Percentiles rank a stretch among this genome's conserved stretches.
These are phyloP conservation scores for Vinca minor DNA, from an alignment of 257 asterid genomes.

Conservation along the genomic window DNA sequence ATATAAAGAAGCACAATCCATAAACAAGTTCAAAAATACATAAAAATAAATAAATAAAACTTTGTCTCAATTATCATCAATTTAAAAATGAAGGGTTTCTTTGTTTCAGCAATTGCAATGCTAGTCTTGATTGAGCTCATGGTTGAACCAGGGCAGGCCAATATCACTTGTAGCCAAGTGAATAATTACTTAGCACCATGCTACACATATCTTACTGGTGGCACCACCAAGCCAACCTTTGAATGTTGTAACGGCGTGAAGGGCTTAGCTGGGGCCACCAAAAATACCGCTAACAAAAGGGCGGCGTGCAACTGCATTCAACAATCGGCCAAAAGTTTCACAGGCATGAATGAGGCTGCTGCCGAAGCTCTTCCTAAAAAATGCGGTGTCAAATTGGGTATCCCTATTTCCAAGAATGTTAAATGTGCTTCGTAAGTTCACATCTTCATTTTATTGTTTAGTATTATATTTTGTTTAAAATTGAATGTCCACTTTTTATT, in stretches of 20 bases:
- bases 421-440: slow-evolving; percentile 31
- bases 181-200: slow-evolving; percentile 27
- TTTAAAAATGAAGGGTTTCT: slow-evolving; percentile 22
- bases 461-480: too few relatives aligned
- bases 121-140: slow-evolving; percentile 13
- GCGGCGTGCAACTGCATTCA: slow-evolving; percentile 29
- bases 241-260: slow-evolving; percentile 29
- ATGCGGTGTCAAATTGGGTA: slow-evolving; percentile 28
- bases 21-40: neutral
- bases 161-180: slow-evolving; percentile 27
- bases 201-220: slow-evolving; percentile 25
- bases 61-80: too few relatives aligned
- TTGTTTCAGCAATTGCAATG: slow-evolving; percentile 16
- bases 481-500: too few relatives aligned
- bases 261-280: slow-evolving; percentile 16
- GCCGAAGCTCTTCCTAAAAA: slow-evolving; percentile 29
- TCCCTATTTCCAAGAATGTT: slow-evolving; percentile 34
- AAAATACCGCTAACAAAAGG: slow-evolving; percentile 20
- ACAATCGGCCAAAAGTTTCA: slow-evolving; percentile 22
- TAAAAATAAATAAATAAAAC: too few relatives aligned
- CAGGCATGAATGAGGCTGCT: slow-evolving; percentile 29
- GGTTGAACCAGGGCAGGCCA: slow-evolving; percentile 20
- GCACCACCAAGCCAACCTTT: slow-evolving; percentile 16
- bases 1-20: neutral
- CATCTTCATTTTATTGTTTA: too few relatives aligned